A percentile compares a stretch with the other conserved stretches of the same genome.
phyloP scores from a whole-genome alignment of 1,284 basidiomycete genomes.

The Tilletia walkeri region DNA sequence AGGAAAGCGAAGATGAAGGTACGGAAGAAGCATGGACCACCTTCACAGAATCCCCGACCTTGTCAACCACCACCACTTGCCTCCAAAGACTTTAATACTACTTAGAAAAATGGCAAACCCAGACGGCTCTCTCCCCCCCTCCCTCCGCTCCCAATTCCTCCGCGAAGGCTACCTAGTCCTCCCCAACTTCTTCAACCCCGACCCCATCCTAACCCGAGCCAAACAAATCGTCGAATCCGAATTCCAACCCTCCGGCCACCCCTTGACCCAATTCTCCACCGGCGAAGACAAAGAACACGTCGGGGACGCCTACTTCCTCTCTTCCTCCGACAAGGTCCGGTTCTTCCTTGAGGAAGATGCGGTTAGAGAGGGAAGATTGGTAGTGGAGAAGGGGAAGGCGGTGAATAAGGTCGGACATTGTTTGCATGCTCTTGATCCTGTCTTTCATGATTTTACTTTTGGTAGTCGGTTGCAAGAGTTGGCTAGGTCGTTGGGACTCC shows the following conservation, averaged over 20 bases:
- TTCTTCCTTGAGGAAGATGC: slow-evolving; percentile 85
- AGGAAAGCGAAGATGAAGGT: no score
- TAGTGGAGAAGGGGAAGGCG: slow-evolving; percentile 26
- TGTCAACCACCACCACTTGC: no score
- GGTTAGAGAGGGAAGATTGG: slow-evolving; percentile 35
- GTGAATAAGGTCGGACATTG: slow-evolving; percentile 54
- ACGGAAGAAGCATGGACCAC: no score
- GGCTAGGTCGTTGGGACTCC: slow-evolving; percentile 31
- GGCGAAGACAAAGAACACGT: slow-evolving; percentile 71
- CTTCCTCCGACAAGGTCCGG: slow-evolving; percentile 76
- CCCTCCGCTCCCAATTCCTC: slow-evolving; percentile 40
- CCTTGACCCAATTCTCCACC: slow-evolving; percentile 86
- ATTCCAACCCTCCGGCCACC: slow-evolving; percentile 76
- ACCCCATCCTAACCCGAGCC: slow-evolving; percentile 64
- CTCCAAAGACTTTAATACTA: no score
- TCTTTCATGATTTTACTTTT: slow-evolving; percentile 60
- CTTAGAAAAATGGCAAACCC: background rate
- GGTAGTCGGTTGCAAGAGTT: slow-evolving; percentile 31
- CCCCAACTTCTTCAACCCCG: slow-evolving; percentile 70
- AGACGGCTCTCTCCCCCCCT: slow-evolving; percentile 27
- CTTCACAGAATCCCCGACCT: no score
- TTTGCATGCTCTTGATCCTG: slow-evolving; percentile 77
- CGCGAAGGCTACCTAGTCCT: slow-evolving; percentile 70
- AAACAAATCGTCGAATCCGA: slow-evolving; percentile 70
- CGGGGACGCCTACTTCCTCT: slow-evolving; percentile 88